Evolutionary conservation across 169 alveolate genomes (phyloP).

Genomic region (Eimeria praecox): DNA sequence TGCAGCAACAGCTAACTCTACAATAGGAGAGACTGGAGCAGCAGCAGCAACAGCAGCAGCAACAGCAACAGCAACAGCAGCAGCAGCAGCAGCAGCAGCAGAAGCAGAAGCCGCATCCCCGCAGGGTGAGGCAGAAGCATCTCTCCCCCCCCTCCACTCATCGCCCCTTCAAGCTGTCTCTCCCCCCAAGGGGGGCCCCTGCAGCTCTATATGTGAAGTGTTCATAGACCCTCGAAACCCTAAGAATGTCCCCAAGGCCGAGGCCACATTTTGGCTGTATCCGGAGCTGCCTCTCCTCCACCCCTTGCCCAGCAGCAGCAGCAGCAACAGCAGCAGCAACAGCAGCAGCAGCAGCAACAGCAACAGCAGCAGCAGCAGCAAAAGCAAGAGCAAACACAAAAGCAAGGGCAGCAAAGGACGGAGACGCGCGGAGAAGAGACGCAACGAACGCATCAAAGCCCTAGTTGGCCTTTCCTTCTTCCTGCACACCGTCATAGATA

Average conservation of each 20-base stretch:
- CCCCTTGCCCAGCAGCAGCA: background rate
- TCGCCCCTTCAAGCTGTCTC: background rate
- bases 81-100: background rate
- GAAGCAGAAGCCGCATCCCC: background rate
- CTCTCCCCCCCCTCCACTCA: no score
- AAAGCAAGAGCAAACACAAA: no score
- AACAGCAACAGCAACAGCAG: background rate
- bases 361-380: background rate
- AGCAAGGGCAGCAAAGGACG: background rate
- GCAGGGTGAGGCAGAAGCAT: background rate
- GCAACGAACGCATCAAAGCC: background rate
- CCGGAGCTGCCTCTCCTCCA: background rate
- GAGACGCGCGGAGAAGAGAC: background rate
- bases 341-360: background rate
- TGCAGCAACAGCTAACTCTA: background rate
- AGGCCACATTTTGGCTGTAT: conserved; percentile 10
- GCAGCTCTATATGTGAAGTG: background rate
- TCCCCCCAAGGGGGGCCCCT: background rate
- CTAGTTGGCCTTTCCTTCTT: conserved; percentile 1
- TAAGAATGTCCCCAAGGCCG: background rate
- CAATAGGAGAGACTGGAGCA: background rate
- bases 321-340: background rate
- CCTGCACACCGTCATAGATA: conserved; percentile 1
- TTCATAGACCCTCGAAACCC: background rate
- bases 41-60: background rate